Evolutionary conservation across 805 yeast species (phyloP), one percentile per base, ranked within the genome.

Genomic region (Yarrowia deformans): DNA sequence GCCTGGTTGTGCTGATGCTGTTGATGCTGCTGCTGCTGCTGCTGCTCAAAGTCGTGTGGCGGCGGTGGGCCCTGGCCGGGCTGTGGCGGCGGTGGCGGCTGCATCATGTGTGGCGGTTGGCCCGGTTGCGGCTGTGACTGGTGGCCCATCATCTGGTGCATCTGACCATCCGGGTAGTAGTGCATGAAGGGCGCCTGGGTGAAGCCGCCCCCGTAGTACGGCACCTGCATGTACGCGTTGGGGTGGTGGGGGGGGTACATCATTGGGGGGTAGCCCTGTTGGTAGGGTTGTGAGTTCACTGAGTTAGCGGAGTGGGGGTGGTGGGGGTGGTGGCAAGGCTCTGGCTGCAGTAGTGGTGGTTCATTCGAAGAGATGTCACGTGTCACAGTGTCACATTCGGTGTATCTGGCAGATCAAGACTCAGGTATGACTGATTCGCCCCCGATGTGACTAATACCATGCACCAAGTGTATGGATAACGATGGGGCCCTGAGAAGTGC

Each of bases 251-350:
- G 54, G 40, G 42, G 54, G 54, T 46, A 61, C 67, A 61, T 61
- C 40, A 61, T 37, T 7, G 67, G 67, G 45, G 67, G 67, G 55
- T 61, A 61, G 43, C 55, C 55, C 52, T 35, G 54, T 39, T 39
- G 56, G 46, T 35, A 49, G 68, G 52, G 68, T 63, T 63, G 68
- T 63, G 68, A 49, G 68, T 63, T 63, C 68, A 63, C 66, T 60
- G 42, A 8, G 52, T 60, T 60, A 60, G 66, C 13, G 45, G 4
- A 16, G 18, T 10, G 23, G 13, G 19, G 19, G 14, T 14, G 54
- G 13, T 12, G 43, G 43, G 37, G n/a, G n/a, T n/a, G n/a, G n/a
- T n/a, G n/a, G n/a, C n/a, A n/a, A n/a, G n/a, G n/a, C n/a, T n/a
- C n/a, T n/a, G n/a, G n/a, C n/a, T n/a, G n/a, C n/a, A n/a, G n/a